Evolutionary conservation across 345 rosid species (phyloP), one percentile per base, ranked within the genome.

Genomic region (Heritiera littoralis): DNA sequence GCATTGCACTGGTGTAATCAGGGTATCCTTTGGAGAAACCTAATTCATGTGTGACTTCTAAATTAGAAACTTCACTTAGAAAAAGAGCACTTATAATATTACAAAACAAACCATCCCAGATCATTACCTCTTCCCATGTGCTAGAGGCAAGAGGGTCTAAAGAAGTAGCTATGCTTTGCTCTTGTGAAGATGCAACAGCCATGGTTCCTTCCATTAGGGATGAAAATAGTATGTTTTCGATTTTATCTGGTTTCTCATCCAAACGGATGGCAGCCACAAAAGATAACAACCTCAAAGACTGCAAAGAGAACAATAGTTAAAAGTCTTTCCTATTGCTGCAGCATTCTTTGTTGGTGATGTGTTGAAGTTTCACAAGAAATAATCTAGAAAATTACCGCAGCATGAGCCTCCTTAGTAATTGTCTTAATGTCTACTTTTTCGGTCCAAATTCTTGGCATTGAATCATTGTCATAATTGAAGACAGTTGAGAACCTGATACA

Each of bases 231-330:
- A 81, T 77, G 49, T 65, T 81, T 75, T 88, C 91, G 81, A 92
- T 87, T 45, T 87, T 86, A 77, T 92, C 94, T 2, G 88, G 84
- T 78, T 87, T 89, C 84, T 89, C 94, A 48, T 90, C 93, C 84
- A 92, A 86, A 66, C 93, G 89, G 78, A 88, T 86, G 58, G 92
- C 92, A 54, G 91, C 83, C 91, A 90, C 76, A 77, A 86, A 91
- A 65, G 92, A 85, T 30, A 92, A 82, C 74, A 86, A 82, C 84
- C 80, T 88, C 83, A 88, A 66, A 68, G 92, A 89, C 97, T 92
- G 84, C 66, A 82, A 51, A 59, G 68, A 49, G 61, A 81, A 49
- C 41, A 86, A 20, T 63, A 73, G 18, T 67, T 77, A 67, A 80
- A 64, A 73, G 73, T 77, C 75, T 41, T 38, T 48, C 40, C 45